A percentile compares a stretch with the other conserved stretches of the same genome.
Evolutionary conservation across 768 basidiomycete genomes (phyloP).

Genomic region (Tricholoma matsutake): DNA sequence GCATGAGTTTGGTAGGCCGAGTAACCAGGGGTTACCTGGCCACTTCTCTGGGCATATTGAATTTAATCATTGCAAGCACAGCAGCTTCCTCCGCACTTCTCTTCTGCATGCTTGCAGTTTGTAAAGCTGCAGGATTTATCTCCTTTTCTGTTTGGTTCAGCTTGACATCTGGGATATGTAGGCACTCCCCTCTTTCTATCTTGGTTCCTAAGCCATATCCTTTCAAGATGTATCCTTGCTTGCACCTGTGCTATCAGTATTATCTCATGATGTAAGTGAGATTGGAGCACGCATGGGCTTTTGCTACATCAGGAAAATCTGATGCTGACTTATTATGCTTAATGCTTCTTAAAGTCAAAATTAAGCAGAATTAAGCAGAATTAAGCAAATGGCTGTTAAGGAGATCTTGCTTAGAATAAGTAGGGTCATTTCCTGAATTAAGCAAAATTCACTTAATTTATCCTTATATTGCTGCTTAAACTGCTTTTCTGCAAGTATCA

Average conservation of each 20-base stretch:
- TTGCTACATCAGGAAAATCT: too few species aligned
- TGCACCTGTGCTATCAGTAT: conserved; percentile 39
- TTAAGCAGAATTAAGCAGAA: too few species aligned
- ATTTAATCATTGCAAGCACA: conserved; percentile 30
- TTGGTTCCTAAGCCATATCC: conserved; percentile 2
- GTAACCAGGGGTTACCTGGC: conserved; percentile 32
- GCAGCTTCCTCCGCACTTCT: conserved; percentile 26
- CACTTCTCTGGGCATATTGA: conserved; percentile 23
- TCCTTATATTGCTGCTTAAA: too few species aligned
- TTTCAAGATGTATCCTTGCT: conserved; percentile 31
- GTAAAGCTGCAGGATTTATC: conserved; percentile 24
- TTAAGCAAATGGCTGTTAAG: too few species aligned
- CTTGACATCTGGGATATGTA: conserved; percentile 38
- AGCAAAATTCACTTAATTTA: too few species aligned
- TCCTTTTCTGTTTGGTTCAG: conserved; percentile 37
- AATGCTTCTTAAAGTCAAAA: too few species aligned
- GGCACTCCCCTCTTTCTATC: conserved; percentile 14
- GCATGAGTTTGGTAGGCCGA: conserved; percentile 37
- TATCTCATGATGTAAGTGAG: conserved; percentile 45
- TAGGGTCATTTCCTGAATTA: too few species aligned
- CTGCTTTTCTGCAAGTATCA: too few species aligned
- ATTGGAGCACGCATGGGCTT: conserved; percentile 54
- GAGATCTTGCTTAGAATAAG: too few species aligned
- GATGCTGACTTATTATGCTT: too few species aligned
- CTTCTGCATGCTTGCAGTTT: conserved; percentile 35